phyloP scores from a whole-genome alignment of 805 yeast genomes.

The Barnettozyma sucrosica region DNA sequence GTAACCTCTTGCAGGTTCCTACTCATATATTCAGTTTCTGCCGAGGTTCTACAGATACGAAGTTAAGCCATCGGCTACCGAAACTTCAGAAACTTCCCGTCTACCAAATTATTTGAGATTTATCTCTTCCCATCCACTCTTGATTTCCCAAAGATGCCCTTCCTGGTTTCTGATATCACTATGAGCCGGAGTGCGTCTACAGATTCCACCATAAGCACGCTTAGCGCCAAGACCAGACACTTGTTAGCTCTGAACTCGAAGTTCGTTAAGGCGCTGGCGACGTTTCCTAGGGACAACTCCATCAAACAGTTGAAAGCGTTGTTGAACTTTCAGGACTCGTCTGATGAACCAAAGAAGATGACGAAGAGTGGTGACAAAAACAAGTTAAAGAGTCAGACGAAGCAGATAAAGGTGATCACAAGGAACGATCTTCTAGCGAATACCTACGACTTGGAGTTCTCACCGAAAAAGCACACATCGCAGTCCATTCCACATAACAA shows the following conservation, averaged over 20 bases:
- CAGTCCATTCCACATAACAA: neutral
- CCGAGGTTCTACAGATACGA: neutral
- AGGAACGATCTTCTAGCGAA: slow-evolving; percentile 23
- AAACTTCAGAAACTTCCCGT: neutral
- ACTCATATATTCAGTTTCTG: neutral
- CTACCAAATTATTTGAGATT: neutral
- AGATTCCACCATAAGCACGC: neutral
- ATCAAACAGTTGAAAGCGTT: slow-evolving; percentile 1
- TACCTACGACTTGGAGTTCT: slow-evolving; percentile 10
- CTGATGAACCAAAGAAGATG: neutral
- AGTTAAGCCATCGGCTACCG: neutral
- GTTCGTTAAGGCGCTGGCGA: neutral
- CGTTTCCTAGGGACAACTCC: neutral
- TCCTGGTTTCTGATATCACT: slow-evolving; percentile 1
- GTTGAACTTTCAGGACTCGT: neutral
- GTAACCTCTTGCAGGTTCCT: neutral
- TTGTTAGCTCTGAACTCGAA: neutral
- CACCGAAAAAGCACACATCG: neutral
- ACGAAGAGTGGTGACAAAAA: neutral
- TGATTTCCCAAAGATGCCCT: slow-evolving; percentile 2
- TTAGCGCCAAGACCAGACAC: slow-evolving; percentile 1
- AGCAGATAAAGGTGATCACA: slow-evolving; percentile 22
- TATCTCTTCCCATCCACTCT: neutral
- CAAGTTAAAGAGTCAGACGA: slow-evolving; percentile 12
- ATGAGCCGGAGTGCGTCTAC: neutral